phyloP scores from a whole-genome alignment of 1,284 basidiomycete genomes.

The Anthracocystis walkeri region DNA sequence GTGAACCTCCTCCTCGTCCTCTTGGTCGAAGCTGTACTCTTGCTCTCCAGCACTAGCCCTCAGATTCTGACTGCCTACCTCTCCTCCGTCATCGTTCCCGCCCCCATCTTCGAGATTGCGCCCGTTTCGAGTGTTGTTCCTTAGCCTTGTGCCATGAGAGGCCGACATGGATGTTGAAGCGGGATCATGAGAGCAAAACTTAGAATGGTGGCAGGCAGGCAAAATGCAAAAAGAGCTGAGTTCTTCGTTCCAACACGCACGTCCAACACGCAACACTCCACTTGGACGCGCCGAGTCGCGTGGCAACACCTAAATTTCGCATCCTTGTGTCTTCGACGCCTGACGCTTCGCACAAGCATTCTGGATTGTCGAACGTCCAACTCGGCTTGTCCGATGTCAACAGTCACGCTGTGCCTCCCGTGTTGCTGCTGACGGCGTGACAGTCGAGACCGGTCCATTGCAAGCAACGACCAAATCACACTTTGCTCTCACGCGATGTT shows the following conservation, averaged over 20 bases:
- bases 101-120: neutral
- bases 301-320: neutral
- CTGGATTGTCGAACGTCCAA: too few species aligned
- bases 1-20: constrained; percentile 5
- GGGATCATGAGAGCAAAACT: neutral
- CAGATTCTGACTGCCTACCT: neutral
- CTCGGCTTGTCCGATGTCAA: too few species aligned
- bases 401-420: too few species aligned
- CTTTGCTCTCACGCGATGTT: too few species aligned
- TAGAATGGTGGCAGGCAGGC: neutral
- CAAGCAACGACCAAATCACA: too few species aligned
- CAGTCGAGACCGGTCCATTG: too few species aligned
- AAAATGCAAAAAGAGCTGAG: neutral
- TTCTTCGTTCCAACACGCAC: constrained; percentile 12
- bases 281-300: constrained; percentile 17
- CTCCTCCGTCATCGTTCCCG: neutral
- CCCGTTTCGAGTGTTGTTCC: neutral
- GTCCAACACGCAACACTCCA: constrained; percentile 18
- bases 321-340: too few species aligned
- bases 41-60: neutral
- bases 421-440: too few species aligned
- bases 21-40: constrained; percentile 1
- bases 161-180: constrained; percentile 12
- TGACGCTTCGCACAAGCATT: too few species aligned
- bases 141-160: constrained; percentile 8